Percentiles rank a stretch among this genome's conserved stretches.
Conservation (phyloP, 2,329 filamentous ascomycete species). For the Pezicula neosporulosa region DNA sequence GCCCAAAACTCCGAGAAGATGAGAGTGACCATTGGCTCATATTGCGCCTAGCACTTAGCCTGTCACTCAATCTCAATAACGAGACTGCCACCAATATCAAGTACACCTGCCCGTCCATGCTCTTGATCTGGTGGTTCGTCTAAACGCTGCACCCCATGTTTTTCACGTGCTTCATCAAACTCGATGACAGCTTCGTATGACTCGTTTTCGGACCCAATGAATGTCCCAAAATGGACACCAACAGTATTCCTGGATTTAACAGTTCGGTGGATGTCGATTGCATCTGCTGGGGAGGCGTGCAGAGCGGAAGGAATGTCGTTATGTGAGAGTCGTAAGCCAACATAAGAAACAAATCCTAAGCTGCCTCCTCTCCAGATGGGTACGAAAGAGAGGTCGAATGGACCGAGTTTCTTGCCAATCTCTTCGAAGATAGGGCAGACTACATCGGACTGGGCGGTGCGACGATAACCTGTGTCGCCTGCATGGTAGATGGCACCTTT, state of each 20-base stretch:
- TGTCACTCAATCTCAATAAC: conserved; percentile 9
- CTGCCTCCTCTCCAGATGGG: conserved; percentile 62
- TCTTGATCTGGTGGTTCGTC: conserved; percentile 3
- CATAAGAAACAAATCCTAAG: conserved; percentile 15
- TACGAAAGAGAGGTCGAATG: conserved; percentile 85
- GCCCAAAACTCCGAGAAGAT: no score
- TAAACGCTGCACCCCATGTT: conserved; percentile 4
- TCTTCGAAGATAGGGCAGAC: conserved; percentile 79
- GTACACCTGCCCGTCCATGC: conserved; percentile 10
- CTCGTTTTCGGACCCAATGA: conserved; percentile 19
- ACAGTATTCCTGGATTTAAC: conserved; percentile 14
- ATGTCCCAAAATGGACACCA: conserved; percentile 19
- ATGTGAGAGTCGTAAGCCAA: conserved; percentile 16
- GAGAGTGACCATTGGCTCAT: no score
- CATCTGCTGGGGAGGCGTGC: conserved; percentile 16
- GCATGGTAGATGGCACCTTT: conserved; percentile 85
- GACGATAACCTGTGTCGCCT: conserved; percentile 61
- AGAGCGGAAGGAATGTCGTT: conserved; percentile 15
- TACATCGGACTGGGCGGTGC: conserved; percentile 62
- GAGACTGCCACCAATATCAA: conserved; percentile 17
- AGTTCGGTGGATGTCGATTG: conserved; percentile 14
- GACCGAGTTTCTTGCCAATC: conserved; percentile 76
- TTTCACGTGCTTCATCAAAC: conserved; percentile 16
- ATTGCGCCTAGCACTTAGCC: not conserved
- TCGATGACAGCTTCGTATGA: conserved; percentile 15